Percentiles rank a stretch among this genome's conserved stretches.
Evolutionary conservation across 2,329 filamentous ascomycete species (phyloP).

Genomic region (Talaromyces albobiverticillius): DNA sequence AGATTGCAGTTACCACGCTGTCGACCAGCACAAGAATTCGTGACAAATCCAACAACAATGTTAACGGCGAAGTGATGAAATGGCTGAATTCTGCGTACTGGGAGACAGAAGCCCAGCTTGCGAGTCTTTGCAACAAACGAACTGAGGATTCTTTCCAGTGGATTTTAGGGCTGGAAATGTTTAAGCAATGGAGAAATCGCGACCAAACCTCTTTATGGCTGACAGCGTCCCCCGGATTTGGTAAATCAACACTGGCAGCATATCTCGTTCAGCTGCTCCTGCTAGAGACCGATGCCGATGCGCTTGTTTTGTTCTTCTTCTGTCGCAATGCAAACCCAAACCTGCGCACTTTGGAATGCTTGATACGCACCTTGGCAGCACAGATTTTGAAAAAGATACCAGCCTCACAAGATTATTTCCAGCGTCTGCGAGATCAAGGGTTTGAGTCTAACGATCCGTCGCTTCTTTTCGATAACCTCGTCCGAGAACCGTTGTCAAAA

Average conservation of each 20-base stretch:
- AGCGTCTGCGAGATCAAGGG: background rate
- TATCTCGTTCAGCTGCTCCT: background rate
- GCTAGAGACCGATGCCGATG: background rate
- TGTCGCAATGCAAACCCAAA: background rate
- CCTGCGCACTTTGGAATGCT: background rate
- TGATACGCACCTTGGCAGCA: background rate
- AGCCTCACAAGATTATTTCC: background rate
- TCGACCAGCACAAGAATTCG: background rate
- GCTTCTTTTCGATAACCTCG: background rate
- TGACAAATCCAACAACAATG: background rate
- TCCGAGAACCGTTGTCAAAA: background rate
- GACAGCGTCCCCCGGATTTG: conserved; percentile 1
- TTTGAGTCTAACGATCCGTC: background rate
- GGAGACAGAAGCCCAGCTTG: conserved; percentile 3
- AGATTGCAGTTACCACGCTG: background rate
- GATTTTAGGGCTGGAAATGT: background rate
- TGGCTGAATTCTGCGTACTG: background rate
- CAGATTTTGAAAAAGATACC: background rate
- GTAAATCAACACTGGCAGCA: background rate
- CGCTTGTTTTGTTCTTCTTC: conserved; percentile 1
- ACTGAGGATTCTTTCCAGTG: background rate
- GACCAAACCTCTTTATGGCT: background rate
- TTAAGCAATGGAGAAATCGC: background rate
- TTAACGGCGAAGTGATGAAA: background rate
- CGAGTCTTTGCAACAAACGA: background rate